These are phyloP conservation scores for Sphagnum contortum DNA, from an alignment of 225 moss, liverwort and hornwort species.

Conservation along the genomic window DNA sequence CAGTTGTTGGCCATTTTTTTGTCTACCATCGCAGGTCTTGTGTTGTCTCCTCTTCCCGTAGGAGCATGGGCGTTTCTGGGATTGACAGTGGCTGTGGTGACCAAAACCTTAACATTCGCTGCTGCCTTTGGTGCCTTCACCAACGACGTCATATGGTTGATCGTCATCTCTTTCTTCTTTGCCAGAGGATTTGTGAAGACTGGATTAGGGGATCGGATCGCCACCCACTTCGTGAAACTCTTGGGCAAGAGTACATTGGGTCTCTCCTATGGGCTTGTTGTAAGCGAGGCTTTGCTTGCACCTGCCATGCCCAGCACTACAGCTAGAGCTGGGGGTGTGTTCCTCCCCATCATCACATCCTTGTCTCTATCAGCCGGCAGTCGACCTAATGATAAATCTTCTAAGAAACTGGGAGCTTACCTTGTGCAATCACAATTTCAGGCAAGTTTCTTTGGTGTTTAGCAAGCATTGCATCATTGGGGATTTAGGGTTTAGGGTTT, in stretches of 20 bases:
- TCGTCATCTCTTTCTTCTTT: conserved; percentile 97
- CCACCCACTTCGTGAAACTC: conserved; percentile 65
- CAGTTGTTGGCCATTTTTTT: conserved; percentile 88
- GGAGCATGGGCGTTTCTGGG: conserved; percentile 97
- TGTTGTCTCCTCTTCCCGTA: conserved; percentile 87
- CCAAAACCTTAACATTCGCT: conserved; percentile 68
- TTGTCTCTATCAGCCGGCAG: conserved; percentile 70
- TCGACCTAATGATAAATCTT: conserved; percentile 64
- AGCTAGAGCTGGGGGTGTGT: conserved; percentile 90
- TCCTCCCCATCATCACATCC: conserved; percentile 90
- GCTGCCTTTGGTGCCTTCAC: conserved; percentile 92
- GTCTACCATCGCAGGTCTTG: conserved; percentile 88
- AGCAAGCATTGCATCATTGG: too few relatives aligned
- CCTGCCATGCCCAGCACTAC: conserved; percentile 99
- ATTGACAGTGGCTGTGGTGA: conserved; percentile 75
- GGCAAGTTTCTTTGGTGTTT: conserved; percentile 14
- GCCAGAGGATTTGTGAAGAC: conserved; percentile 97
- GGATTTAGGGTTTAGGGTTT: too few relatives aligned
- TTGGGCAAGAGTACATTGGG: conserved; percentile 89
- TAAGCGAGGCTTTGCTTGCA: conserved; percentile 89
- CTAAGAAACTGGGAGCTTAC: conserved; percentile 79
- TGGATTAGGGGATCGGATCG: conserved; percentile 55
- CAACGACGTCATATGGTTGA: conserved; percentile 94
- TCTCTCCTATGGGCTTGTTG: conserved; percentile 74
- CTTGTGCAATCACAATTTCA: conserved; percentile 89